A percentile compares a stretch with the other conserved stretches of the same genome.
Evolutionary conservation across 768 basidiomycete genomes (phyloP).

Genomic region (Naganishia kalamii): DNA sequence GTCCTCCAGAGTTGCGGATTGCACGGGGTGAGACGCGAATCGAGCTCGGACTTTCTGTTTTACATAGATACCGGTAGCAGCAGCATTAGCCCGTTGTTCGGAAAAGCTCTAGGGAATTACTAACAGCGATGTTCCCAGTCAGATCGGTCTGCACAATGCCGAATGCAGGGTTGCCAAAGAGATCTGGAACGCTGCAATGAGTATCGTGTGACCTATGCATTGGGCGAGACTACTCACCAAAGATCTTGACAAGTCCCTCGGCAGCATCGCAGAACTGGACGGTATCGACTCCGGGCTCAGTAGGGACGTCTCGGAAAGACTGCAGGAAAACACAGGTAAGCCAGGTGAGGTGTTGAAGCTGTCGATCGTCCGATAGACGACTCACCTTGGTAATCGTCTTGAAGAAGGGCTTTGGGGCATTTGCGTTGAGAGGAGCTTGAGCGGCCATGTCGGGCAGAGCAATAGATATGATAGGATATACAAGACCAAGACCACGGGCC

Average conservation of each 20-base stretch:
- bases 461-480: neutral
- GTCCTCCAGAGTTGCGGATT: slow-evolving; percentile 72
- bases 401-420: too few species aligned
- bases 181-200: slow-evolving; percentile 52
- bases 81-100: neutral
- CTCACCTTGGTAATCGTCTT: slow-evolving; percentile 18
- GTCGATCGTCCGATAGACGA: neutral
- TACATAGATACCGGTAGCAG: neutral
- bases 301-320: slow-evolving; percentile 91
- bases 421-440: too few species aligned
- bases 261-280: slow-evolving; percentile 78
- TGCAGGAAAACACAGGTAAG: slow-evolving; percentile 39
- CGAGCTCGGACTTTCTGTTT: slow-evolving; percentile 80
- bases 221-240: slow-evolving; percentile 56
- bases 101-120: slow-evolving; percentile 32
- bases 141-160: slow-evolving; percentile 74
- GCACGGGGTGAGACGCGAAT: slow-evolving; percentile 59
- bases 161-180: slow-evolving; percentile 81
- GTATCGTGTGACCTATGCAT: neutral
- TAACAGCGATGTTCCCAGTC: slow-evolving; percentile 81
- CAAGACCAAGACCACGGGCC: too few species aligned
- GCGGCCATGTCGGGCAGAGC: neutral
- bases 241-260: slow-evolving; percentile 78
- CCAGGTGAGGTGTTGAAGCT: neutral
- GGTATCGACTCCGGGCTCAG: slow-evolving; percentile 82